Conservation (phyloP, 2,329 filamentous ascomycete genomes). For the Talaromyces sp. region DNA sequence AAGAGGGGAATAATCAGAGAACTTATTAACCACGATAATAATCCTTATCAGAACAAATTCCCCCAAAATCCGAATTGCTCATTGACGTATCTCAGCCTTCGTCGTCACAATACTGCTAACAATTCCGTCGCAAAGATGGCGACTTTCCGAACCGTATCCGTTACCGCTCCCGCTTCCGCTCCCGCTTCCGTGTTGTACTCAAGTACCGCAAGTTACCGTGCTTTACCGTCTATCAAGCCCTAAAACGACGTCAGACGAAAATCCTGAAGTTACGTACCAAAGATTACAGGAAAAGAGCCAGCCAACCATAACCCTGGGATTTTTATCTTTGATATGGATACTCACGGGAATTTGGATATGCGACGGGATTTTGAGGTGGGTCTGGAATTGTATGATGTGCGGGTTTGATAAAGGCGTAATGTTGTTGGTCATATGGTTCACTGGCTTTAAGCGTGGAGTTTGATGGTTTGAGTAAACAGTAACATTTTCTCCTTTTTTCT, state of each 20-base stretch:
- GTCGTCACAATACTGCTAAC: background rate
- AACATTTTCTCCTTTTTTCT: background rate
- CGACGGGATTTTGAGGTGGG: background rate
- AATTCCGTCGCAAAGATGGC: background rate
- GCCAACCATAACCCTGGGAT: background rate
- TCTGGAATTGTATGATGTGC: background rate
- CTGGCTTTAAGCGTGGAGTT: background rate
- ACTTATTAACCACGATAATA: background rate
- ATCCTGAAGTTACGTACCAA: background rate
- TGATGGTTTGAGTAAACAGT: background rate
- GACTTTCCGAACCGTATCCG: constrained; percentile 18
- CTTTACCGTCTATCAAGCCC: background rate
- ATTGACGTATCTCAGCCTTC: background rate
- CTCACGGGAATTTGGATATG: background rate
- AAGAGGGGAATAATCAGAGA: background rate
- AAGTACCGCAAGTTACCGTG: background rate
- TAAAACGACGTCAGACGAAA: background rate
- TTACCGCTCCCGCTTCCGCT: constrained; percentile 19
- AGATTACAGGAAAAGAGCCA: background rate
- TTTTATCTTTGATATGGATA: background rate
- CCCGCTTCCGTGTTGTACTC: background rate
- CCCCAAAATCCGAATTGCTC: background rate
- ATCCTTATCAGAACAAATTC: background rate
- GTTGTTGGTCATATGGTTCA: background rate
- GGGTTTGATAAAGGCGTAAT: background rate